These are phyloP conservation scores for Alternaria angustiovoidea DNA, from an alignment of 2,329 filamentous ascomycete species.

Conservation along the genomic window DNA sequence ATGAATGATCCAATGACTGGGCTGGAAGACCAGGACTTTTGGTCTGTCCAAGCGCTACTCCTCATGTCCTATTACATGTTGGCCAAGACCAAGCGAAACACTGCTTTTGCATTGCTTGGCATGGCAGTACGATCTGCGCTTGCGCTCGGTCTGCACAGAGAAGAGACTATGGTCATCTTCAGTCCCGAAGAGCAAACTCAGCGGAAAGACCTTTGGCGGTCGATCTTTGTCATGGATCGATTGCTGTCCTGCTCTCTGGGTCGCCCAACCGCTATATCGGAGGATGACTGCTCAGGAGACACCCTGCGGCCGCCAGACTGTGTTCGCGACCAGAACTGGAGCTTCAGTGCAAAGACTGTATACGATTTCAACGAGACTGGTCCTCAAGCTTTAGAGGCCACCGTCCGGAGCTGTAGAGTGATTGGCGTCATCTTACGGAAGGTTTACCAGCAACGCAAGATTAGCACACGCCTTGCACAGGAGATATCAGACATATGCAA, in stretches of 20 bases:
- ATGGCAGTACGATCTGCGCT: slow-evolving; percentile 68
- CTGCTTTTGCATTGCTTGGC: slow-evolving; percentile 70
- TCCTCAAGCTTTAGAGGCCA: slow-evolving; percentile 60
- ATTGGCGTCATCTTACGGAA: slow-evolving; percentile 67
- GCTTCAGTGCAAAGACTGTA: slow-evolving; percentile 17
- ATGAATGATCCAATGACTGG: slow-evolving; percentile 59
- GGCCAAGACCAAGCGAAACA: slow-evolving; percentile 67
- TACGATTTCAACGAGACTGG: slow-evolving; percentile 46
- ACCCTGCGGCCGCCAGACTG: slow-evolving; percentile 47
- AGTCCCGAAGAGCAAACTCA: slow-evolving; percentile 55
- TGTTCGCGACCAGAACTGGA: slow-evolving; percentile 29
- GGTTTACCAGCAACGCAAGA: slow-evolving; percentile 67
- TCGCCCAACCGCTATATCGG: slow-evolving; percentile 67
- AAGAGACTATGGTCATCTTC: slow-evolving; percentile 66
- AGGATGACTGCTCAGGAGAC: slow-evolving; percentile 67
- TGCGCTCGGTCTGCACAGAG: slow-evolving; percentile 68
- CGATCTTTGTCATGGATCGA: slow-evolving; percentile 70
- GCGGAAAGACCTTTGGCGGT: slow-evolving; percentile 69
- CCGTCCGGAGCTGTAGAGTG: slow-evolving; percentile 65
- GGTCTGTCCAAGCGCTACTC: slow-evolving; percentile 69
- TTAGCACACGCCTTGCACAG: slow-evolving; percentile 65
- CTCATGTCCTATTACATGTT: slow-evolving; percentile 72
- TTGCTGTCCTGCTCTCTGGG: slow-evolving; percentile 70
- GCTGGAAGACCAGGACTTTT: slow-evolving; percentile 70
- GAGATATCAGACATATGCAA: slow-evolving; percentile 65